Base-by-base conservation (phyloP, 768 basidiomycete species). In the Lepiota subincarnata region DNA sequence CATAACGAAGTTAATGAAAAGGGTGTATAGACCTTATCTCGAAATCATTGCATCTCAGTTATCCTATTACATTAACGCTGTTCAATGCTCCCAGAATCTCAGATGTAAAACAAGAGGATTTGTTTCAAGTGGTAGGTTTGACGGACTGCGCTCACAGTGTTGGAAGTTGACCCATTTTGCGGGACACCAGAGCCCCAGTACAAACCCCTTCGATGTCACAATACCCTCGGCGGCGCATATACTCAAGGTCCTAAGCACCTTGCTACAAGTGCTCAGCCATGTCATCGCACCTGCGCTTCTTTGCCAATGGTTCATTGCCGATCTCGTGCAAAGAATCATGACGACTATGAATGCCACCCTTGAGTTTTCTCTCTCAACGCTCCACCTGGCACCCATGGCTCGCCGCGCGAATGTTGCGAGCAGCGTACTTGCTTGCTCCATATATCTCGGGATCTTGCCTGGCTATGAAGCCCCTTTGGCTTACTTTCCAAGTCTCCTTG, bases 221-320 rank as follows among this genome's bases (percentile, higher is more conserved):
- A 57, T 82, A 22, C 68, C 71, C 16, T 68, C 64, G 47, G 55
- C 69, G 10, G 63, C 72, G 20, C 75, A 76, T 43, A 60, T 83
- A 6, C 68, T 78, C 3, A 63, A 73, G 2, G 74, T 86, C 52
- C 67, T 81, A 42, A 71, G 73, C 31, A 66, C 77, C 31, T 61
- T 81, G 19, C 61, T 79, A 16, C 73, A 80, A 35, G 62, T 81
- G 12, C 58, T 80, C 19, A 65, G 72, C 26, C 71, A 68, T 46
- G 63, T 74, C 1, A 53, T 84, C 42, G 67, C 65, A 38, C 74
- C 75, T 2, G 61, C 75, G 1, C 64, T 78, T 11, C 70, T 72
- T 39, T 74, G 71, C 11, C 73, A 76, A 31, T 78, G 76, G 68
- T 79, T 82, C 46, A 68, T 83, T 7, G 61, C 65, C 13, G 81